A percentile compares a stretch with the other conserved stretches of the same genome.
Conservation (phyloP, 1,139 yeast genomes). For the Taiozyma sp. region DNA sequence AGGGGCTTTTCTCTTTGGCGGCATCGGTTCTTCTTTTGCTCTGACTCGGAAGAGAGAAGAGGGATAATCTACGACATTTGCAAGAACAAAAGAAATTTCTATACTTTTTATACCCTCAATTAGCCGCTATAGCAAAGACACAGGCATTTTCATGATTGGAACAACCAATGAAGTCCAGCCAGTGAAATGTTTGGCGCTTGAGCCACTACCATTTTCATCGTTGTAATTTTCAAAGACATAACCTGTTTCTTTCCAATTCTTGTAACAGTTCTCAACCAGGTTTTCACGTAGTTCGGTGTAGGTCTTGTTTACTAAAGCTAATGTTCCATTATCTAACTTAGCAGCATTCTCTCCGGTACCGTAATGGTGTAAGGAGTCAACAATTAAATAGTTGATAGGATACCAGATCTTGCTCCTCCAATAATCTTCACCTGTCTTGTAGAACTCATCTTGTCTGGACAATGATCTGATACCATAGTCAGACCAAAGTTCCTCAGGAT, state of each 20-base stretch:
- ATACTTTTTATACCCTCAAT: not conserved
- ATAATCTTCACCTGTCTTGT: constrained; percentile 81
- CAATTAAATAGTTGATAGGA: constrained; percentile 77
- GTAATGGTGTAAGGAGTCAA: constrained; percentile 67
- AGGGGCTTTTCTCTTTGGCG: not conserved
- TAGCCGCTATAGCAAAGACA: constrained; percentile 2
- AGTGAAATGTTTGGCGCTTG: constrained; percentile 83
- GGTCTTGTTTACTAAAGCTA: constrained; percentile 36
- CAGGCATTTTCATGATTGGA: constrained; percentile 56
- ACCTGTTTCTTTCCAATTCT: constrained; percentile 72
- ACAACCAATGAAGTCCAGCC: constrained; percentile 93
- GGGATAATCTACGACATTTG: not conserved
- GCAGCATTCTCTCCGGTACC: constrained; percentile 22
- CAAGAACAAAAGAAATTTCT: not conserved
- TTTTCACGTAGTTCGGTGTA: constrained; percentile 61
- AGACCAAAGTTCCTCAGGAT: constrained; percentile 76
- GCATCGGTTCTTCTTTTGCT: not conserved
- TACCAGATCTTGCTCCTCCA: constrained; percentile 98
- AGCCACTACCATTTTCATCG: constrained; percentile 67
- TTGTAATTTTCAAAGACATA: constrained; percentile 92
- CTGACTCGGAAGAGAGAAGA: not conserved
- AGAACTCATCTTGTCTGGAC: constrained; percentile 60
- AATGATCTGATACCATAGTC: constrained; percentile 79
- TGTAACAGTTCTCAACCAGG: constrained; percentile 61
- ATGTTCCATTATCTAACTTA: constrained; percentile 16